Conservation (phyloP, 1,139 yeast genomes). For the Scheffersomyces lignicola region DNA sequence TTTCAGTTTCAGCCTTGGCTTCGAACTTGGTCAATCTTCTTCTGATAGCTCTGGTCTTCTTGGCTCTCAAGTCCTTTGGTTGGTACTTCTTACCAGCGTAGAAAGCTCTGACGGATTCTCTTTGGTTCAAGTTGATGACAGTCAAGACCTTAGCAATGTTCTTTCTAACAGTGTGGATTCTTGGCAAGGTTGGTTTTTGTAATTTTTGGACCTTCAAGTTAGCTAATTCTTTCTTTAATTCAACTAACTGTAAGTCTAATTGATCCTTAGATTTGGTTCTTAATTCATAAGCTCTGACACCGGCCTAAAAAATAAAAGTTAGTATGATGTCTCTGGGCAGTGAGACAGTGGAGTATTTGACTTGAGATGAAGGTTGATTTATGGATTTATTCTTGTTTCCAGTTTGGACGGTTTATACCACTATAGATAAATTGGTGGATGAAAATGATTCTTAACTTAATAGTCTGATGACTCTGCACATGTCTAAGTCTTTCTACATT, state of each 20-base stretch:
- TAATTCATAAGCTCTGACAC: conserved; percentile 93
- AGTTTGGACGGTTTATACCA: no score
- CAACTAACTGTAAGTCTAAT: conserved; percentile 91
- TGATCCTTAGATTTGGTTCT: conserved; percentile 97
- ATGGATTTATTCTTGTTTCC: no score
- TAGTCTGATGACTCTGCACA: no score
- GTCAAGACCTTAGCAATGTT: conserved; percentile 98
- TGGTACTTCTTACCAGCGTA: conserved; percentile 95
- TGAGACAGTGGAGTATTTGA: neutral
- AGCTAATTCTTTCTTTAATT: conserved; percentile 96
- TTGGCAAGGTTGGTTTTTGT: conserved; percentile 89
- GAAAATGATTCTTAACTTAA: no score
- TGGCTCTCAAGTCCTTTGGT: conserved; percentile 99
- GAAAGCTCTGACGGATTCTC: conserved; percentile 92
- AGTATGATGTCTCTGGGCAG: conserved; percentile 14
- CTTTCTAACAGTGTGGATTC: conserved; percentile 96
- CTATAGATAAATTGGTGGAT: no score
- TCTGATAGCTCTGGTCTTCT: conserved; percentile 99
- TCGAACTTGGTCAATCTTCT: conserved; percentile 91
- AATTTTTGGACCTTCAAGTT: conserved; percentile 94
- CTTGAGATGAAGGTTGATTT: neutral
- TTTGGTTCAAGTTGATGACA: conserved; percentile 94
- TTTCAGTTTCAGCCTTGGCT: conserved; percentile 77
- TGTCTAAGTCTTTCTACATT: no score
- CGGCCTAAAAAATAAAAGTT: conserved; percentile 57